Evolutionary conservation across 140 eudicot species (phyloP).

Genomic region (Stevia rebaudiana): DNA sequence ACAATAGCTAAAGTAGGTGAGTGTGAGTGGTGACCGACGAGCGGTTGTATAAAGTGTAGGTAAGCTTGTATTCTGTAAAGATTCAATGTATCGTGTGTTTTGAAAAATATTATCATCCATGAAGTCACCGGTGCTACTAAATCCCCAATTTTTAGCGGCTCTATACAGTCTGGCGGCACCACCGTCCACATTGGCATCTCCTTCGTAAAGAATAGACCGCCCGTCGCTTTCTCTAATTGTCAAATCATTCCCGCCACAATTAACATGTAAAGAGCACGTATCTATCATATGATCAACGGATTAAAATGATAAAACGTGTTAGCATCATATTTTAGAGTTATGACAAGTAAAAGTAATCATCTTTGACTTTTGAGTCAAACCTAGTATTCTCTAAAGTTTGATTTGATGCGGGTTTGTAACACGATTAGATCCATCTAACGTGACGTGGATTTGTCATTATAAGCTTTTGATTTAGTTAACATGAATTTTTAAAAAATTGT

Average conservation of each 20-base stretch:
- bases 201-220: conserved; percentile 46
- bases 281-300: conserved; percentile 34
- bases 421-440: not conserved
- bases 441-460: not conserved
- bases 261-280: conserved; percentile 72
- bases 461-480: not conserved
- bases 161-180: conserved; percentile 53
- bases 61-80: conserved; percentile 33
- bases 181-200: conserved; percentile 61
- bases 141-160: conserved; percentile 54
- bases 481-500: not conserved
- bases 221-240: conserved; percentile 29
- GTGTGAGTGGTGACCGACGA: conserved; percentile 73
- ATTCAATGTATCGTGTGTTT: conserved; percentile 40
- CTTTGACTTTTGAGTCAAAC: conserved; percentile 16
- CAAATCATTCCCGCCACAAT: conserved; percentile 72
- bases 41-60: conserved; percentile 55
- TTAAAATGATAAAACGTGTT: not conserved
- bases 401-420: not conserved
- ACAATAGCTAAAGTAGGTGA: conserved; percentile 76
- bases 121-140: conserved; percentile 88
- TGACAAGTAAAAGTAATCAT: not conserved
- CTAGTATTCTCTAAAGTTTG: not conserved
- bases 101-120: conserved; percentile 66
- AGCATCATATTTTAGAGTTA: not conserved